These are phyloP conservation scores for Tetrapisispora phaffii DNA, from an alignment of 805 yeast genomes.

Conservation along the genomic window DNA sequence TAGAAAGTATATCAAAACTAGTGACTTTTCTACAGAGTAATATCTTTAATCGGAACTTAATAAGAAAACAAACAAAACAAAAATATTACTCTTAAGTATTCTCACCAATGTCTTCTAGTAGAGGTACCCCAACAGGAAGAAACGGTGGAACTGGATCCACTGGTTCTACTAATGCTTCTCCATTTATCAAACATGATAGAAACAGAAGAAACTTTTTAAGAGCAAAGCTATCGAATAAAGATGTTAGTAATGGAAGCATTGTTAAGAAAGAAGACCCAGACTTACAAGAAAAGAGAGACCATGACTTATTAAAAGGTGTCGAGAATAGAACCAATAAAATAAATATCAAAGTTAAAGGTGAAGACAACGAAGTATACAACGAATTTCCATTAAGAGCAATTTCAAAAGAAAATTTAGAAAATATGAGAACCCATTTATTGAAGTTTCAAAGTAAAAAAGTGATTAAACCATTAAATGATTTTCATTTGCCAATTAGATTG, in stretches of 20 bases:
- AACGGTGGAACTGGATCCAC: conserved; percentile 5
- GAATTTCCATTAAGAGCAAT: conserved; percentile 55
- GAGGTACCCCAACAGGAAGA: conserved; percentile 1
- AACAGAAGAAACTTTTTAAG: conserved; percentile 28
- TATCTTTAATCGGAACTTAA: too few relatives aligned
- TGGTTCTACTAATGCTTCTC: conserved; percentile 21
- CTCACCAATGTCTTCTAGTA: background rate
- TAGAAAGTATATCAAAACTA: too few relatives aligned
- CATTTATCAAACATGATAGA: conserved; percentile 30
- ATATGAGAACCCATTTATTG: conserved; percentile 68
- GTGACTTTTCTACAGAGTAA: background rate
- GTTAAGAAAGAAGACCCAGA: conserved; percentile 30
- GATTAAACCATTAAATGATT: conserved; percentile 62
- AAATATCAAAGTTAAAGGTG: conserved; percentile 14
- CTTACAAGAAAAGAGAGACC: conserved; percentile 19
- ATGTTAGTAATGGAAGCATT: conserved; percentile 1
- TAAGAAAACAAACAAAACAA: too few relatives aligned
- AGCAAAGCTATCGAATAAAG: conserved; percentile 14
- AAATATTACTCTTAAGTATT: background rate
- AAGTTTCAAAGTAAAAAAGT: conserved; percentile 66
- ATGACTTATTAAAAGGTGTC: conserved; percentile 13
- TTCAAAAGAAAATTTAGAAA: conserved; percentile 57
- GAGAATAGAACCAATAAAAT: background rate
- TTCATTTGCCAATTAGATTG: conserved; percentile 73
- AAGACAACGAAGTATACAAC: conserved; percentile 24